Conservation (phyloP, 2,329 filamentous ascomycete genomes). For the Phoma sp. region DNA sequence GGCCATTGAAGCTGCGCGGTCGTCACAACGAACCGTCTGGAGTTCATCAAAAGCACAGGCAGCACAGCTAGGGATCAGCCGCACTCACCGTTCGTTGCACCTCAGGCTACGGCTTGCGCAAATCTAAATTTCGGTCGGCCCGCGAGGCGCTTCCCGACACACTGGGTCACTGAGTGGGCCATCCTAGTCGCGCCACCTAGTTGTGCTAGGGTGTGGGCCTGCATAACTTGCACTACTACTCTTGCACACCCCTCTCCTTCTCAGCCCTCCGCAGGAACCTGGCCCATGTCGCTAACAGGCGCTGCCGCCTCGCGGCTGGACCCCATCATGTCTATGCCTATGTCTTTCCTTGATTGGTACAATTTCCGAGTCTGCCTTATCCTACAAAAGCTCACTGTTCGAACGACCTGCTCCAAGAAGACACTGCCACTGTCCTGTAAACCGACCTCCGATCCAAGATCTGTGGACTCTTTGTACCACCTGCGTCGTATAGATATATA, state of each 20-base stretch:
- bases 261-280: constrained; percentile 38
- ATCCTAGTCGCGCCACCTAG: constrained; percentile 30
- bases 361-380: constrained; percentile 49
- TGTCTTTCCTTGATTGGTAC: constrained; percentile 36
- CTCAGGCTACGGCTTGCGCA: constrained; percentile 31
- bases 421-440: constrained; percentile 45
- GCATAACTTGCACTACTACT: constrained; percentile 24
- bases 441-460: constrained; percentile 30
- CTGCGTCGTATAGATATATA: constrained; percentile 40
- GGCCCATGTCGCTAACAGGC: constrained; percentile 44
- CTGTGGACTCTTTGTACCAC: constrained; percentile 30
- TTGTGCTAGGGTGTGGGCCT: constrained; percentile 21
- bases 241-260: constrained; percentile 24
- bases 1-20: not conserved
- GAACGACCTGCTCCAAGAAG: constrained; percentile 34
- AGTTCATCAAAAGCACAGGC: constrained; percentile 13
- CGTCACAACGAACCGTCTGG: not conserved
- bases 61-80: constrained; percentile 16
- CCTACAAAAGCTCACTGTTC: constrained; percentile 39
- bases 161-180: constrained; percentile 27
- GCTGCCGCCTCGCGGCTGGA: constrained; percentile 46
- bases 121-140: constrained; percentile 43
- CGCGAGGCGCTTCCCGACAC: constrained; percentile 43
- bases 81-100: constrained; percentile 35
- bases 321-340: constrained; percentile 26